phyloP scores from a whole-genome alignment of 2,329 filamentous ascomycete species.

The Rutstroemia sp. region DNA sequence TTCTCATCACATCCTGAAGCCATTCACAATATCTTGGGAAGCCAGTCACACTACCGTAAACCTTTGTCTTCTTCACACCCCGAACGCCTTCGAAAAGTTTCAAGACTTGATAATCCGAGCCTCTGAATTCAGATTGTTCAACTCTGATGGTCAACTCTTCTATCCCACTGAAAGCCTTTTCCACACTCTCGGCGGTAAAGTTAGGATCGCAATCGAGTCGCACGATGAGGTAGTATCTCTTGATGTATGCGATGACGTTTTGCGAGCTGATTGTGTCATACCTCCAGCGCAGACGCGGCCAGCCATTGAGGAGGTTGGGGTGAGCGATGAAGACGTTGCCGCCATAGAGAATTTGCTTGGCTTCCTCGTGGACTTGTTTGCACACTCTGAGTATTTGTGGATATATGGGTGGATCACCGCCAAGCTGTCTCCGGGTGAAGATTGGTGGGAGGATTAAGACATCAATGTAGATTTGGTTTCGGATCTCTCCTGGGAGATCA shows the following conservation, averaged over 20 bases:
- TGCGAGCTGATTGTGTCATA: conserved; percentile 31
- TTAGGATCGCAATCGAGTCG: conserved; percentile 42
- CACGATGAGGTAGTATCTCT: conserved; percentile 37
- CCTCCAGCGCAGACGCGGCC: conserved; percentile 36
- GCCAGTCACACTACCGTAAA: conserved; percentile 28
- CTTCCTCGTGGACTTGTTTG: conserved; percentile 20
- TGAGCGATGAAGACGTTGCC: conserved; percentile 43
- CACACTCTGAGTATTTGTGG: conserved; percentile 20
- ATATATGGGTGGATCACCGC: conserved; percentile 26
- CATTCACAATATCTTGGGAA: conserved; percentile 26
- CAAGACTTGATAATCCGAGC: conserved; percentile 36
- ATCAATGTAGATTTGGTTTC: conserved; percentile 46
- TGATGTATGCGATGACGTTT: conserved; percentile 31
- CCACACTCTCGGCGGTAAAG: conserved; percentile 34
- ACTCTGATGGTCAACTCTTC: conserved; percentile 42
- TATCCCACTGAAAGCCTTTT: conserved; percentile 36
- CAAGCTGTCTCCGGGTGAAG: conserved; percentile 14
- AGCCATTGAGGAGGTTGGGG: conserved; percentile 34
- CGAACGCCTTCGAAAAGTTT: conserved; percentile 38
- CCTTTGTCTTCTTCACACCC: conserved; percentile 35
- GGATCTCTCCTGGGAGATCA: conserved; percentile 50
- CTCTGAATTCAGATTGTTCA: conserved; percentile 38
- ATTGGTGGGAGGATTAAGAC: conserved; percentile 24
- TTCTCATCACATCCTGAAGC: conserved; percentile 23
- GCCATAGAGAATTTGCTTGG: conserved; percentile 38